Evolutionary conservation across 2,329 filamentous ascomycete species (phyloP).

Genomic region (Blumeriella jaapii): DNA sequence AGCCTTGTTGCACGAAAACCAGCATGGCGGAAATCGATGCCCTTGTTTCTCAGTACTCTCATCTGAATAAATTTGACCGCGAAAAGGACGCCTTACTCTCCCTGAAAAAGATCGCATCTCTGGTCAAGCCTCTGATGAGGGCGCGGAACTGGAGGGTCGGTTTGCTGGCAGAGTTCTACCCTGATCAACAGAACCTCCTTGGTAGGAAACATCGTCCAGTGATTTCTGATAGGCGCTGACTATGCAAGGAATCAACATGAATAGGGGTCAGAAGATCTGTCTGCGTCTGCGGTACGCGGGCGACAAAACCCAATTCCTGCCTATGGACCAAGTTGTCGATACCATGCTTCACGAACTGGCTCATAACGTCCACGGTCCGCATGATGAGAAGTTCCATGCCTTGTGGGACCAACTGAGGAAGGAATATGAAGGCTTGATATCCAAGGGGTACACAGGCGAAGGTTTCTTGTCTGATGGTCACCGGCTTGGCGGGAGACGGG

Average conservation of each 20-base stretch:
- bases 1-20: constrained; percentile 1
- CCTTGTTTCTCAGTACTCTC: constrained; percentile 38
- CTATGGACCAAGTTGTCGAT: constrained; percentile 69
- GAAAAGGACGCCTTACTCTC: constrained; percentile 43
- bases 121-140: constrained; percentile 93
- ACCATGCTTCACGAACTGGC: constrained; percentile 90
- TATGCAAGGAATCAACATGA: constrained; percentile 59
- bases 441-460: constrained; percentile 84
- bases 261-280: constrained; percentile 66
- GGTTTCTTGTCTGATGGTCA: constrained; percentile 71
- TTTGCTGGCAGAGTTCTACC: constrained; percentile 76
- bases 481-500: constrained; percentile 53
- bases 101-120: constrained; percentile 70
- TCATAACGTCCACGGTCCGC: constrained; percentile 77
- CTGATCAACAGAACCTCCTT: constrained; percentile 59
- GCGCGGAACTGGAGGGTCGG: constrained; percentile 71
- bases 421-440: constrained; percentile 63
- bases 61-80: constrained; percentile 37
- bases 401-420: constrained; percentile 85
- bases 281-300: constrained; percentile 67
- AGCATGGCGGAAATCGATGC: constrained; percentile 30
- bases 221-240: constrained; percentile 5
- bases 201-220: too few species aligned
- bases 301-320: constrained; percentile 66
- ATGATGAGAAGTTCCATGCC: constrained; percentile 71